A percentile compares a stretch with the other conserved stretches of the same genome.
Conservation (phyloP, 2,329 filamentous ascomycete species). For the Chaetomiaceae sp. region DNA sequence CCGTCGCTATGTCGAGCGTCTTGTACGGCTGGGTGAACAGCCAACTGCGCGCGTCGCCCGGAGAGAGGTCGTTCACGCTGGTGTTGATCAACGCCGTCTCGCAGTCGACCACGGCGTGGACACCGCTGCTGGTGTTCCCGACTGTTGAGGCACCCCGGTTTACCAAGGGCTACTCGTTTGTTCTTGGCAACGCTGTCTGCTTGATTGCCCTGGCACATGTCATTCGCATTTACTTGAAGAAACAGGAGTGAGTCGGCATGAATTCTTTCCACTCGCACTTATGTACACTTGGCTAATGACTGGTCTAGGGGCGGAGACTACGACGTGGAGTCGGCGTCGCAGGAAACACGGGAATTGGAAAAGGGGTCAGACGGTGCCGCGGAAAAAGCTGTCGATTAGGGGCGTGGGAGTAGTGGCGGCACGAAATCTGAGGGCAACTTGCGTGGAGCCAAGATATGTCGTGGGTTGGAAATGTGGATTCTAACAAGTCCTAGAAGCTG, state of each 20-base stretch:
- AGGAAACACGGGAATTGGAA: too few relatives aligned
- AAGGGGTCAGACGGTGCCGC: too few relatives aligned
- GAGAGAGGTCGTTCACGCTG: conserved; percentile 43
- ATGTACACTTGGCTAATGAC: too few relatives aligned
- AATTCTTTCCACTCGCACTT: too few relatives aligned
- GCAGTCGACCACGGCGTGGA: conserved; percentile 52
- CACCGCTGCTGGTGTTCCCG: conserved; percentile 45
- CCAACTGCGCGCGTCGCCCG: conserved; percentile 38
- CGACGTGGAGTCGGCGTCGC: too few relatives aligned
- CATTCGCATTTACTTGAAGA: conserved; percentile 21
- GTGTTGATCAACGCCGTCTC: conserved; percentile 48
- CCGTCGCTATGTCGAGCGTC: conserved; percentile 47
- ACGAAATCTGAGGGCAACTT: too few relatives aligned
- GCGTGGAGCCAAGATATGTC: too few relatives aligned
- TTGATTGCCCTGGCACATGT: conserved; percentile 22
- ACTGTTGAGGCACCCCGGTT: conserved; percentile 36
- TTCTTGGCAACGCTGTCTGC: conserved; percentile 24
- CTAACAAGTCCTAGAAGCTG: too few relatives aligned
- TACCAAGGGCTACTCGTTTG: conserved; percentile 37
- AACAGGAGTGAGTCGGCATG: conserved; percentile 24
- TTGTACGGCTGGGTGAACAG: conserved; percentile 52
- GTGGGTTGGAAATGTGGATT: too few relatives aligned
- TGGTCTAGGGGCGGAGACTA: too few relatives aligned
- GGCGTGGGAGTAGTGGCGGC: too few relatives aligned
- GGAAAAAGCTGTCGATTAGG: too few relatives aligned